Base-by-base conservation (phyloP, 305 asterid species). In the Fraxinus nigra region DNA sequence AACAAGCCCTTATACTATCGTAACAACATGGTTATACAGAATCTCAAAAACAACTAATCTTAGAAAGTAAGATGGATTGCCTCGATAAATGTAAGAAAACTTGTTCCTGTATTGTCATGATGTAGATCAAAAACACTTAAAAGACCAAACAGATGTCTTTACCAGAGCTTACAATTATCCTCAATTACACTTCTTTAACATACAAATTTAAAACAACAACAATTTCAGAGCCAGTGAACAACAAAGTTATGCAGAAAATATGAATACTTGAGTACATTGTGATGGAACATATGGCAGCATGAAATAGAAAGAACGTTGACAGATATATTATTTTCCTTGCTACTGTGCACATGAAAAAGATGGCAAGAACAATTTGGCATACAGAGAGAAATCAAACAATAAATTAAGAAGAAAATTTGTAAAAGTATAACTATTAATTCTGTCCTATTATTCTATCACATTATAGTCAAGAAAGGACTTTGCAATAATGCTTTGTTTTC, bases 11-110 rank as follows among this genome's bases (percentile, higher is more conserved):
- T 24, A 51, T 34, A 75, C 40, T 56, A 61, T 20, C 32, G 2
- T 51, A 84, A 72, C 75, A 75, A 61, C 76, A 72, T 78, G 78
- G 59, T 33, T 35, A 65, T 30, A 22, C 35, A 61, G 82, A 81
- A 40, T 48, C 72, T 48, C 35, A 14, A 85, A 84, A 82, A 22
- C 4, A 54, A 37, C 16, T 65, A 81, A 54, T 48, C 76, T 65
- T 40, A 54, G 69, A 51, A 26, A 18, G 72, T 10, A 61, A 75
- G 38, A 77, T 78, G 77, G 69, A 18, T 67, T 63, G 72, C 72
- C 72, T 2, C 16, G 3, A 22, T 63, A 63, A 20, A 63, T 63
- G 5, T 5, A 63, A 63, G 72, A 63, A 59, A 24, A 22, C 5
- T 22, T 63, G 30, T 20, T 63, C 72, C 72, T 22, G 33, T 63